Percentiles rank a stretch among this genome's conserved stretches.
These are phyloP conservation scores for Parietaria judaica DNA, from an alignment of 306 rosid genomes.

Conservation along the genomic window DNA sequence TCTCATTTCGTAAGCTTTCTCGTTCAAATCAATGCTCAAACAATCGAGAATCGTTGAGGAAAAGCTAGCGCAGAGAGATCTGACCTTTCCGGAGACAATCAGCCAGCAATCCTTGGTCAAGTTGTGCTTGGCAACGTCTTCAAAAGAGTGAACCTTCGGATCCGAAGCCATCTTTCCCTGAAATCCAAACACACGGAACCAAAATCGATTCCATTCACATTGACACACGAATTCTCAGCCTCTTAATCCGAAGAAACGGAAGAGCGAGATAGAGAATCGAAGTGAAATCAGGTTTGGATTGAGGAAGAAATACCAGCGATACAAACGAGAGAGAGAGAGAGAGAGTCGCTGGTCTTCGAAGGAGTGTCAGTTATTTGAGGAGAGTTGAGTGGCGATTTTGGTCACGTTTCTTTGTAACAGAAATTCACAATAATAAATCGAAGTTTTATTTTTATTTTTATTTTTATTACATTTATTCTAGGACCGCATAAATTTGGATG, in stretches of 20 bases:
- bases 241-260: slow-evolving; percentile 6
- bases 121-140: slow-evolving; percentile 67
- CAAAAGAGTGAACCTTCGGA: slow-evolving; percentile 52
- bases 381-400: too few relatives aligned
- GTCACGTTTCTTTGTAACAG: too few relatives aligned
- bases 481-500: too few relatives aligned
- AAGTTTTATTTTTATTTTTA: too few relatives aligned
- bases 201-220: slow-evolving; percentile 14
- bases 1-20: too few relatives aligned
- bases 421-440: too few relatives aligned
- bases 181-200: slow-evolving; percentile 20
- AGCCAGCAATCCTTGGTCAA: slow-evolving; percentile 89
- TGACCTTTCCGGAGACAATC: slow-evolving; percentile 73
- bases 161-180: slow-evolving; percentile 60
- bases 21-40: too few relatives aligned
- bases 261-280: not conserved
- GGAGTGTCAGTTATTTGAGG: not conserved
- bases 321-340: slow-evolving; percentile 1
- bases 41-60: not conserved
- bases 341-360: not conserved
- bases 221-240: slow-evolving; percentile 5
- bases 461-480: too few relatives aligned
- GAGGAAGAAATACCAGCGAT: not conserved
- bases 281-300: not conserved
- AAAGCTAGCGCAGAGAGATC: slow-evolving; percentile 19